phyloP scores from a whole-genome alignment of 2,329 filamentous ascomycete genomes.

The Knoxdaviesia capensis region DNA sequence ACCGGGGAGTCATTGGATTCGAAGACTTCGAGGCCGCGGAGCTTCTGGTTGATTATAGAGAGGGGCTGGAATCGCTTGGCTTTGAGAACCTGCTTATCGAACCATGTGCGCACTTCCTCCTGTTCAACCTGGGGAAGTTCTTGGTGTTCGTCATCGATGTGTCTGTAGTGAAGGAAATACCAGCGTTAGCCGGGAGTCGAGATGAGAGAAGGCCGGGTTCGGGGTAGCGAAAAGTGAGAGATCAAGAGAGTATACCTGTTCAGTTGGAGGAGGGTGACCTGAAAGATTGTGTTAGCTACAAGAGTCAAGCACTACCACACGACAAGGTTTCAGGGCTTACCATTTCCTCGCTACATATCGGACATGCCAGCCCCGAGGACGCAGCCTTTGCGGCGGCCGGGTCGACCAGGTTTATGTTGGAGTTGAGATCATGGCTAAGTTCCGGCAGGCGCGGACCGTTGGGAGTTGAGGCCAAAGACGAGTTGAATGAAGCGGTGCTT shows the following conservation, averaged over 20 bases:
- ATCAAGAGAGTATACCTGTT: constrained; percentile 35
- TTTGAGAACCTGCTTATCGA: constrained; percentile 83
- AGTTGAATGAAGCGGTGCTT: constrained; percentile 62
- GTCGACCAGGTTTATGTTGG: constrained; percentile 53
- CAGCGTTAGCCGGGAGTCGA: background rate
- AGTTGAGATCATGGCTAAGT: constrained; percentile 57
- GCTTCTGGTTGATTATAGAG: constrained; percentile 78
- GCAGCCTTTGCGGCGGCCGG: constrained; percentile 29
- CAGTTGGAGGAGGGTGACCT: constrained; percentile 82
- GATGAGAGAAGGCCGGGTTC: background rate
- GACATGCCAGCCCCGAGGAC: constrained; percentile 60
- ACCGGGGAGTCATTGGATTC: constrained; percentile 52
- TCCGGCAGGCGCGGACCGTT: constrained; percentile 43
- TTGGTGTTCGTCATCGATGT: constrained; percentile 74
- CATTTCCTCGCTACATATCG: constrained; percentile 99
- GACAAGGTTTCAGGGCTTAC: constrained; percentile 22
- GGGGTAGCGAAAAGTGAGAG: background rate
- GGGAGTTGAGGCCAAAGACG: constrained; percentile 44
- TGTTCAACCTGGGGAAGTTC: constrained; percentile 77
- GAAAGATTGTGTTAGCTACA: constrained; percentile 6
- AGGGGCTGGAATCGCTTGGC: constrained; percentile 86
- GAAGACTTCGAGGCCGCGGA: constrained; percentile 82
- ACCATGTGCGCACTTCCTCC: constrained; percentile 93
- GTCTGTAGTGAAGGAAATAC: constrained; percentile 12
- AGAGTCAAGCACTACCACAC: constrained; percentile 6